Evolutionary conservation across 176 grass and related monocot genomes (phyloP), one percentile per base, ranked within the genome.

Genomic region (Oryza glumipatula): DNA sequence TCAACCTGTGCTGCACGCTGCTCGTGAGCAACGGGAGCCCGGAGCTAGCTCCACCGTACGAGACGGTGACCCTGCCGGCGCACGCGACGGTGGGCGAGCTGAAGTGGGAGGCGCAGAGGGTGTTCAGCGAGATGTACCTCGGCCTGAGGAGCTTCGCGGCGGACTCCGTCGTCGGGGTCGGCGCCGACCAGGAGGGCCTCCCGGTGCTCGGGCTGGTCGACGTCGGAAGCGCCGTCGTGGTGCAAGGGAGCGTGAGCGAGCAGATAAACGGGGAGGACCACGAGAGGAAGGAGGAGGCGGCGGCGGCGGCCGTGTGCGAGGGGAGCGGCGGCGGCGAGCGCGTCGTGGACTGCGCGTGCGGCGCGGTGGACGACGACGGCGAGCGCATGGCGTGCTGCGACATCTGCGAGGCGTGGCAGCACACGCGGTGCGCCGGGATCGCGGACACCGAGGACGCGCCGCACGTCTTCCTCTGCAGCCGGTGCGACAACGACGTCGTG

Each of bases 371-470:
- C 14, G 93, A 98, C 56, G 93, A 95, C 51, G 93, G 91, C 33
- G 96, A 95, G 83, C 86, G 96, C 65, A 68, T 94, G 91, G 85
- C 91, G 49, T 92, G 89, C 84, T 98, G 96, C 32, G 91, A 95
- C 76, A 91, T 94, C 67, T 98, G 91, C 54, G 96, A 93, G 86
- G 81, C 83, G 52, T 98, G 89, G 96, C 87, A 98, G 71, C 96
- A 96, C 74, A 95, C 91, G 10, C 68, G 93, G 35, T 94, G 93
- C 61, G 80, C 76, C 0, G 83, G 91, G 75, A 77, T 96, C 70
- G 74, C 81, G 11, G 90, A 96, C 49, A 11, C 79, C 9, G 93
- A 96, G 8, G 88, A 91, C 9, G 63, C 74, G 10, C 96, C 93
- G 30, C 87, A 86, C 22, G 70, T 92, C 36, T 98, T 98, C 73